phyloP scores from a whole-genome alignment of 2,329 filamentous ascomycete species.

The Colletotrichum spinosum region DNA sequence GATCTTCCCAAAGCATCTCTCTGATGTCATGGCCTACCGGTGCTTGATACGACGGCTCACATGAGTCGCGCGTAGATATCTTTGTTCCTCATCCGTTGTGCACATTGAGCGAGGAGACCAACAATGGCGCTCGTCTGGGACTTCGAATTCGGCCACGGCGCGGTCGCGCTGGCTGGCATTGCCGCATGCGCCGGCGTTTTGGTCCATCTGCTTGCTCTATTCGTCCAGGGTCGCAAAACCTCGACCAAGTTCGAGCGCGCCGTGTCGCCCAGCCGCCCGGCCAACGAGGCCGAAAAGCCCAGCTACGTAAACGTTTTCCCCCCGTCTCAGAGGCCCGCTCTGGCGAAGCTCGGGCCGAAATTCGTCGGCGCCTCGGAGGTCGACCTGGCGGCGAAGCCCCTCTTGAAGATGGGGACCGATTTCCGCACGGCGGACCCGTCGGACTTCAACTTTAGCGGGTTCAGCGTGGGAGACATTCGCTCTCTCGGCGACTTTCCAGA shows the following conservation, averaged over 20 bases:
- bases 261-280: slow-evolving; percentile 2
- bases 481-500: slow-evolving; percentile 82
- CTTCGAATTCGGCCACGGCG: neutral
- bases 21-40: neutral
- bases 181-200: slow-evolving; percentile 11
- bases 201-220: slow-evolving; percentile 12
- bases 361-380: slow-evolving; percentile 17
- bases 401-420: slow-evolving; percentile 49
- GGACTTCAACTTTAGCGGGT: slow-evolving; percentile 73
- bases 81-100: too few species aligned
- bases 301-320: slow-evolving; percentile 44
- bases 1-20: slow-evolving; percentile 7
- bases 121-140: slow-evolving; percentile 13
- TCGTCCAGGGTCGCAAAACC: slow-evolving; percentile 12
- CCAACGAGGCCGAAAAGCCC: neutral
- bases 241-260: neutral
- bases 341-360: slow-evolving; percentile 33
- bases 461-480: slow-evolving; percentile 76
- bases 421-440: slow-evolving; percentile 46
- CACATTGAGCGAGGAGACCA: neutral
- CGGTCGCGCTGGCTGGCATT: slow-evolving; percentile 9
- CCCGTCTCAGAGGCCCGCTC: slow-evolving; percentile 40
- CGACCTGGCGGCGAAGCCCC: slow-evolving; percentile 39
- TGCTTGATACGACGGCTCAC: neutral
- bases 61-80: slow-evolving; percentile 2